phyloP scores from a whole-genome alignment of 768 basidiomycete genomes.

The Boletus bicolor region DNA sequence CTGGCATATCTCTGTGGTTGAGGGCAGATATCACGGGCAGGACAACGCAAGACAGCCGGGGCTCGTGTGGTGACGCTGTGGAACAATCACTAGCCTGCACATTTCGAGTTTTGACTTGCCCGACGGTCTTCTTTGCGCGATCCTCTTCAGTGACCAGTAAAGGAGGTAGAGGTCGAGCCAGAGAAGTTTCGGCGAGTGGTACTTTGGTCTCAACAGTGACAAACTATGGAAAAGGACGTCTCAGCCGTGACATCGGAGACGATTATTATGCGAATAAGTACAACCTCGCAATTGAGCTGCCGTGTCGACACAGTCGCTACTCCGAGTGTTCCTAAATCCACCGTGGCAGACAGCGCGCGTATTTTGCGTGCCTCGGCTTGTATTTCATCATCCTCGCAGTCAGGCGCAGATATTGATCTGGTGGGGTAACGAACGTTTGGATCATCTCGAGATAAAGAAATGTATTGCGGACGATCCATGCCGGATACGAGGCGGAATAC shows the following conservation, averaged over 20 bases:
- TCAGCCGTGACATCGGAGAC: not conserved
- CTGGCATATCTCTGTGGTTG: not conserved
- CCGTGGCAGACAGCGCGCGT: constrained; percentile 39
- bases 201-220: constrained; percentile 10
- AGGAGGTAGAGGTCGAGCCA: constrained; percentile 9
- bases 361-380: constrained; percentile 43
- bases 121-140: not conserved
- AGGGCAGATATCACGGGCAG: constrained; percentile 14
- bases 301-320: constrained; percentile 25
- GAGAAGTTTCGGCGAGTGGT: not conserved
- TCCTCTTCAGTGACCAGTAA: constrained; percentile 25
- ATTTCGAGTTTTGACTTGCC: not conserved
- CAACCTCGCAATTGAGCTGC: constrained; percentile 20
- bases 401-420: constrained; percentile 45
- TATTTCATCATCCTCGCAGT: constrained; percentile 44
- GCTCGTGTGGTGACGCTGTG: constrained; percentile 24
- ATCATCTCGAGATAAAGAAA: constrained; percentile 27
- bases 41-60: constrained; percentile 15
- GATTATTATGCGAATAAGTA: not conserved
- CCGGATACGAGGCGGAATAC: constrained; percentile 51
- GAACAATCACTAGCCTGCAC: not conserved
- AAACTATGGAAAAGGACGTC: constrained; percentile 9
- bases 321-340: constrained; percentile 31
- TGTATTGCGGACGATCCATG: constrained; percentile 26
- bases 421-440: not conserved